phyloP scores from a whole-genome alignment of 345 rosid species.

The Populus tremula region DNA sequence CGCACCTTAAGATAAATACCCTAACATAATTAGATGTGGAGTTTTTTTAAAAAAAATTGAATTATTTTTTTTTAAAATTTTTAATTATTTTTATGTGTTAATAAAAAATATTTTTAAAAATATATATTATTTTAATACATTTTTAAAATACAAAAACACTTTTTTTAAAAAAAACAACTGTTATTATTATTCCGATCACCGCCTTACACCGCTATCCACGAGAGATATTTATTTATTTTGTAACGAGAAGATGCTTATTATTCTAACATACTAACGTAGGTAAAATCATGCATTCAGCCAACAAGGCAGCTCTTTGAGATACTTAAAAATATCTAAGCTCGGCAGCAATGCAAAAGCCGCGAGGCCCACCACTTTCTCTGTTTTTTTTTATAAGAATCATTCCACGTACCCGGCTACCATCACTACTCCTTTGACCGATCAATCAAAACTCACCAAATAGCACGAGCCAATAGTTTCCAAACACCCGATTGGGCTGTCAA shows the following conservation, averaged over 20 bases:
- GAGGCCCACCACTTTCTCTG: neutral
- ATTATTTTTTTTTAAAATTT: too few relatives aligned
- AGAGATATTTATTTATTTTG: neutral
- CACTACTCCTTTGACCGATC: conserved; percentile 5
- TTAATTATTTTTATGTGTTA: too few relatives aligned
- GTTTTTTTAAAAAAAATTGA: too few relatives aligned
- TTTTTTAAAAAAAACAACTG: too few relatives aligned
- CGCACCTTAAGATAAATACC: neutral
- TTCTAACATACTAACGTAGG: neutral
- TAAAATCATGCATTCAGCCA: neutral
- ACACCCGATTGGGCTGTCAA: neutral
- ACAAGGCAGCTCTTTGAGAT: neutral
- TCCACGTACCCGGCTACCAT: neutral
- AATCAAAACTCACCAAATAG: neutral
- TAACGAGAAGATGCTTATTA: neutral
- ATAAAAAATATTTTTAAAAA: too few relatives aligned
- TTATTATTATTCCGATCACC: too few relatives aligned
- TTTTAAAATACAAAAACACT: too few relatives aligned
- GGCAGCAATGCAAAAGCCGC: neutral
- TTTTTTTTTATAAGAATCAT: neutral
- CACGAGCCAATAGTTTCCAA: neutral
- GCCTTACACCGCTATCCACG: neutral
- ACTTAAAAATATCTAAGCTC: neutral
- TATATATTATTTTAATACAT: too few relatives aligned
- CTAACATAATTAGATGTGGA: too few relatives aligned